phyloP scores from a whole-genome alignment of 2,329 filamentous ascomycete species.

The Fusarium camptoceras region DNA sequence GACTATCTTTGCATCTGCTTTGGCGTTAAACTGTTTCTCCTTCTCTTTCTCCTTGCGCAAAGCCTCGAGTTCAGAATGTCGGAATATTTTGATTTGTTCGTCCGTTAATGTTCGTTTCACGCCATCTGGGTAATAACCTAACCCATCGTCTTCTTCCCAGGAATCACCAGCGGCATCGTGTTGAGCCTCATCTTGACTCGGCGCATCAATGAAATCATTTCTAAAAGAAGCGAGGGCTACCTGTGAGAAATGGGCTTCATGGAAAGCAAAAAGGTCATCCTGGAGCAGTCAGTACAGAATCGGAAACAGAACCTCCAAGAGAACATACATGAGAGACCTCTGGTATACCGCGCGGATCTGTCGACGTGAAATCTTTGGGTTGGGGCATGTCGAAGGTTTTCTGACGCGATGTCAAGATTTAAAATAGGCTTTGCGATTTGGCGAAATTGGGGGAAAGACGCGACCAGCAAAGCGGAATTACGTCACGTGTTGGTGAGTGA shows the following conservation, averaged over 20 bases:
- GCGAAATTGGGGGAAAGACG: slow-evolving; percentile 31
- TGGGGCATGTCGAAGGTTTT: slow-evolving; percentile 39
- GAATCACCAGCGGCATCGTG: slow-evolving; percentile 50
- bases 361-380: slow-evolving; percentile 26
- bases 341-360: slow-evolving; percentile 32
- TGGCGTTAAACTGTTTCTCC: slow-evolving; percentile 47
- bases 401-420: slow-evolving; percentile 12
- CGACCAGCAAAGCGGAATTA: slow-evolving; percentile 19
- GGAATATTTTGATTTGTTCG: slow-evolving; percentile 89
- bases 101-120: slow-evolving; percentile 90
- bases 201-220: slow-evolving; percentile 57
- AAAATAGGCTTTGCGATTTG: slow-evolving; percentile 16
- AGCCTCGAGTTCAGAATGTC: slow-evolving; percentile 85
- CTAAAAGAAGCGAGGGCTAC: slow-evolving; percentile 60
- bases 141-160: slow-evolving; percentile 69
- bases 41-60: slow-evolving; percentile 70
- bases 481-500: slow-evolving; percentile 41
- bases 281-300: slow-evolving; percentile 50
- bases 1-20: slow-evolving; percentile 19
- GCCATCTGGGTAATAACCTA: slow-evolving; percentile 90
- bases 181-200: slow-evolving; percentile 39
- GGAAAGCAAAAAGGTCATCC: slow-evolving; percentile 71
- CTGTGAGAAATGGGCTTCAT: slow-evolving; percentile 68
- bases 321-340: slow-evolving; percentile 46
- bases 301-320: background rate